Evolutionary conservation across 2,329 filamentous ascomycete species (phyloP).

Genomic region (Alternaria incomplexa): DNA sequence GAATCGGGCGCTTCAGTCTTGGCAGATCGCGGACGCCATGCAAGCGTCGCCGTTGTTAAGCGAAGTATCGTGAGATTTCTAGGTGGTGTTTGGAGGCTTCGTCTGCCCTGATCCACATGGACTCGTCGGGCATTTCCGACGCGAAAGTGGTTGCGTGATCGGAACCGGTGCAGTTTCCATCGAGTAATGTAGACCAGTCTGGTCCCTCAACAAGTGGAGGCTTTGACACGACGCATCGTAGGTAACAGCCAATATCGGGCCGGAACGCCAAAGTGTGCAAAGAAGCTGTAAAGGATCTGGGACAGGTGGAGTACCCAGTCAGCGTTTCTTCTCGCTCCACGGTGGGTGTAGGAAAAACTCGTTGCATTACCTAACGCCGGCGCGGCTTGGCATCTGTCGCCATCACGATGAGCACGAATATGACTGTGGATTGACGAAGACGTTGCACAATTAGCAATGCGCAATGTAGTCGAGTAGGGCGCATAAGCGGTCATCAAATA

Average conservation of each 20-base stretch:
- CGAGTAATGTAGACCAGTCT: slow-evolving; percentile 36
- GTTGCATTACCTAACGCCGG: slow-evolving; percentile 36
- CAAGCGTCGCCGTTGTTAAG: slow-evolving; percentile 23
- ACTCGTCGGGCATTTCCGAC: slow-evolving; percentile 17
- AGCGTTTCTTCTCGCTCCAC: slow-evolving; percentile 25
- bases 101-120: background rate
- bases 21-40: slow-evolving; percentile 12
- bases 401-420: slow-evolving; percentile 18
- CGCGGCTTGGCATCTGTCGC: slow-evolving; percentile 34
- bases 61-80: slow-evolving; percentile 34
- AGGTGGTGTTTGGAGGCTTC: slow-evolving; percentile 15
- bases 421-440: slow-evolving; percentile 19
- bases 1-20: slow-evolving; percentile 12
- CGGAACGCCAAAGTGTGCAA: slow-evolving; percentile 28
- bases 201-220: slow-evolving; percentile 38
- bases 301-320: slow-evolving; percentile 32
- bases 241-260: slow-evolving; percentile 22
- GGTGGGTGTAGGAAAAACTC: slow-evolving; percentile 29
- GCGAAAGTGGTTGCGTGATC: slow-evolving; percentile 6
- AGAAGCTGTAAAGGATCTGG: slow-evolving; percentile 28
- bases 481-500: slow-evolving; percentile 7
- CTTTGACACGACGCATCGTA: slow-evolving; percentile 24
- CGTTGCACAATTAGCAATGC: slow-evolving; percentile 31
- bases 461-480: background rate
- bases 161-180: slow-evolving; percentile 22